A percentile compares a stretch with the other conserved stretches of the same genome.
Evolutionary conservation across 305 asterid genomes (phyloP).

Genomic region (Striga hermonthica): DNA sequence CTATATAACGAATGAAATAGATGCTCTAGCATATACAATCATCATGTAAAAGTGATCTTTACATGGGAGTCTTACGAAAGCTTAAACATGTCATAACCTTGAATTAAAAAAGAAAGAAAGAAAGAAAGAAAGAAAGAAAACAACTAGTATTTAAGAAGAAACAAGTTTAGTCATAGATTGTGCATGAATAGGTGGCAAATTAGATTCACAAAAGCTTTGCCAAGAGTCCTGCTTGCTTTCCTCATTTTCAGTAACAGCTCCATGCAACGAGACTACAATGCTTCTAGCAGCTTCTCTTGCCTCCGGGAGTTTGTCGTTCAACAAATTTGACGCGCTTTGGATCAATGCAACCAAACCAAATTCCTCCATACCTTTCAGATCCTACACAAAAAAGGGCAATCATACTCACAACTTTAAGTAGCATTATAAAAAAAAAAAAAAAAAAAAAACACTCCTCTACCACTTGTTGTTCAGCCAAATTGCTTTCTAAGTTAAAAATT

Average conservation of each 20-base stretch:
- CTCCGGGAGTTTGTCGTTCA: slow-evolving; percentile 88
- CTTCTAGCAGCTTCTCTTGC: slow-evolving; percentile 91
- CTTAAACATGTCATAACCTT: too few relatives aligned
- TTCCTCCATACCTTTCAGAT: slow-evolving; percentile 63
- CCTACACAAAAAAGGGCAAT: slow-evolving; percentile 38
- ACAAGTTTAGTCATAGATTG: slow-evolving; percentile 69
- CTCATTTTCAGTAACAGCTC: slow-evolving; percentile 51
- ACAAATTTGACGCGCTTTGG: slow-evolving; percentile 54
- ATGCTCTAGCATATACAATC: too few relatives aligned
- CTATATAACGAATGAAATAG: too few relatives aligned
- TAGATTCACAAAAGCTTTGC: slow-evolving; percentile 84
- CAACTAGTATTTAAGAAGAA: slow-evolving; percentile 35
- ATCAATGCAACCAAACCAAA: slow-evolving; percentile 52
- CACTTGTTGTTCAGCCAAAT: neutral
- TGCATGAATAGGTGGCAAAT: slow-evolving; percentile 73
- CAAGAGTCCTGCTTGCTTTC: slow-evolving; percentile 61
- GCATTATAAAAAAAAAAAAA: neutral
- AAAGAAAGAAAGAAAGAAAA: neutral
- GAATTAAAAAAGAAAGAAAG: neutral
- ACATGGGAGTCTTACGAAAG: too few relatives aligned
- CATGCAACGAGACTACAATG: slow-evolving; percentile 44
- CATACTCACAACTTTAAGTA: slow-evolving; percentile 14
- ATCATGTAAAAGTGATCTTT: slow-evolving; percentile 41
- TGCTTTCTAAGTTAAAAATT: neutral
- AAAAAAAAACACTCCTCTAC: too few relatives aligned